Evolutionary conservation across 371 early-diverging fungal genomes (phyloP).

Genomic region (Mucor velutinosus): DNA sequence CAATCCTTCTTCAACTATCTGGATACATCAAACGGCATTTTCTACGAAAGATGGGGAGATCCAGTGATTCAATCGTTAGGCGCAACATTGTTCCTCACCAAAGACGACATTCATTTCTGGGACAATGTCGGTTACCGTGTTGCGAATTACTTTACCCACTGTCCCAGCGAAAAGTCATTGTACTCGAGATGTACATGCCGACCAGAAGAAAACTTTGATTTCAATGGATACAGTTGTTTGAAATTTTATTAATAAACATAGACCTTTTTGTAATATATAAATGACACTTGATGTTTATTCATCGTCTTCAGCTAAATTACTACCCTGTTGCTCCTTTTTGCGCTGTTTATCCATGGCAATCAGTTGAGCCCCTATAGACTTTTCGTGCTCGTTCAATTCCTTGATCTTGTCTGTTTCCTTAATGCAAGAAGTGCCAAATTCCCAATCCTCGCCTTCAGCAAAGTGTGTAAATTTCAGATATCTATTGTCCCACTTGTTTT

Average conservation of each 20-base stretch:
- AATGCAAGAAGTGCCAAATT: constrained; percentile 36
- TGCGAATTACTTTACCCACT: constrained; percentile 41
- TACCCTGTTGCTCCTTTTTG: neutral
- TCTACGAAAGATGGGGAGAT: constrained; percentile 84
- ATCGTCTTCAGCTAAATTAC: neutral
- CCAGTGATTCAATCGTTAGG: constrained; percentile 47
- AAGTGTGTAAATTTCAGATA: constrained; percentile 40
- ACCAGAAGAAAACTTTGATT: constrained; percentile 45
- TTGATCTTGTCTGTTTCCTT: constrained; percentile 29
- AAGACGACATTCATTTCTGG: constrained; percentile 48
- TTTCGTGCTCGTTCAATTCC: constrained; percentile 16
- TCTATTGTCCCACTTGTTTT: constrained; percentile 39
- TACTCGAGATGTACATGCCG: constrained; percentile 40
- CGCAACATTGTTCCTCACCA: constrained; percentile 37
- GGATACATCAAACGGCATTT: constrained; percentile 86
- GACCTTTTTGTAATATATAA: neutral
- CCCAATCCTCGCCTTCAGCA: constrained; percentile 35
- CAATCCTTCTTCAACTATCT: constrained; percentile 78
- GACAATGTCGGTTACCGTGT: constrained; percentile 48
- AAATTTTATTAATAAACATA: constrained; percentile 24
- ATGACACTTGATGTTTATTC: neutral
- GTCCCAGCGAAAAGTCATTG: constrained; percentile 28
- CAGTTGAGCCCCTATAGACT: constrained; percentile 5
- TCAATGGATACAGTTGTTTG: constrained; percentile 45
- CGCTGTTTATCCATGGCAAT: constrained; percentile 22